Base-by-base conservation (phyloP, 2,329 filamentous ascomycete genomes). In the Cercospora sesami region DNA sequence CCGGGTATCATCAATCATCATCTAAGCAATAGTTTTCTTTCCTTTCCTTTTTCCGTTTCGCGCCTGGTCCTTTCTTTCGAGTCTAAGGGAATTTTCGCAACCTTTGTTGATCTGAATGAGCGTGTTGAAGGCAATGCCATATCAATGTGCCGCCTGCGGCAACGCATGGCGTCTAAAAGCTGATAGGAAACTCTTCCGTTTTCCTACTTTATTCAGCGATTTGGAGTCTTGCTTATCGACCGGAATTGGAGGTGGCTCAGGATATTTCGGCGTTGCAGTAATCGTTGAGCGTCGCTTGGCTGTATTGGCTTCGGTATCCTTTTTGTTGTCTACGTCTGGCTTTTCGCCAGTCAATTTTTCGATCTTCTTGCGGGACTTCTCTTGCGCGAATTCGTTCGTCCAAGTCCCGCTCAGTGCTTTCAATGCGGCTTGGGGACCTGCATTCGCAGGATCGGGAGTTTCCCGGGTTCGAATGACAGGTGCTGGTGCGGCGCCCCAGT, bases 181-280 rank as follows among this genome's bases (percentile, higher is more conserved):
- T 23, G 77, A 75, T 65, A 83, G 71, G 67, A 84, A 80, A 68
- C 81, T 83, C 76, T 83, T 84, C 66, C 82, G 77, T 75, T 83
- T 84, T 63, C 78, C 77, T 55, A 82, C 75, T 66, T 77, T 79
- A 12, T 74, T 70, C 10, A 65, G 60, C 23, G 69, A 71, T 48
- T 68, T 71, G 5, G 64, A 59, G 23, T 71, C 69, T 8, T 68
- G 64, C 16, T 39, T 57, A 6, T 63, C 48, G 4, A 53, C 63
- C 1, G 68, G 70, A 6, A 62, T 65, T 1, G 59, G 62, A 7
- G 70, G 70, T 18, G 70, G 68, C 7, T 28, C 60, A 1, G 73
- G 74, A n/a, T 75, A 73, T 45, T 73, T 74, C 1, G 72, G 73
- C 23, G 72, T 73, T 14, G 75, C 74, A 5, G 72, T 76, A 33